Percentiles rank a stretch among this genome's conserved stretches.
These are phyloP conservation scores for Suillus tomentosus DNA, from an alignment of 768 basidiomycete genomes.

Conservation along the genomic window DNA sequence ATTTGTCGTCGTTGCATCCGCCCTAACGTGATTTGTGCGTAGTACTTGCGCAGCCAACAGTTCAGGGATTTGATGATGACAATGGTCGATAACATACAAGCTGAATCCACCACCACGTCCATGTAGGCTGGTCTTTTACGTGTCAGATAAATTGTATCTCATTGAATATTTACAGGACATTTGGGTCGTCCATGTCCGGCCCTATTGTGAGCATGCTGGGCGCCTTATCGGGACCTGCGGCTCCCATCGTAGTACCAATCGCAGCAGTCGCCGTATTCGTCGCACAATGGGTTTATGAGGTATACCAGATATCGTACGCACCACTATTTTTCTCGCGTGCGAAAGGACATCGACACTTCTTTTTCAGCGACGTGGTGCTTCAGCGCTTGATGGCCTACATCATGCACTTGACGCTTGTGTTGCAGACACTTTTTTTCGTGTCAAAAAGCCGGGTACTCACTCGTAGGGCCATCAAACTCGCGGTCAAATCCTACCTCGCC, in stretches of 20 bases:
- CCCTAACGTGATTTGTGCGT: too few species aligned
- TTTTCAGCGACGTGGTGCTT: constrained; percentile 10
- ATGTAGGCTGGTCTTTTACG: too few species aligned
- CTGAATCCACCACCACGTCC: too few species aligned
- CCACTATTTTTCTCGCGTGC: too few species aligned
- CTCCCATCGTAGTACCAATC: constrained; percentile 5
- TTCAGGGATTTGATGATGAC: too few species aligned
- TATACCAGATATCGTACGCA: constrained; percentile 2
- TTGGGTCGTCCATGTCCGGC: neutral
- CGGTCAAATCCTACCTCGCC: neutral
- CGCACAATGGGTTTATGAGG: neutral
- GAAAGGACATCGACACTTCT: neutral
- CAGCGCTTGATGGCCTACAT: constrained; percentile 28
- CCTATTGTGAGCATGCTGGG: neutral
- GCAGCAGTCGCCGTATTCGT: neutral
- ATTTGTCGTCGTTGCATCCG: too few species aligned
- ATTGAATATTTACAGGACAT: neutral
- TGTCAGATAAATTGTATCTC: neutral
- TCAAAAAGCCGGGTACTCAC: neutral
- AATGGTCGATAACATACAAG: too few species aligned
- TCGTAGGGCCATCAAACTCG: neutral
- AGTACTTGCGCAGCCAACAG: too few species aligned
- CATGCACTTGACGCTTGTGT: constrained; percentile 26
- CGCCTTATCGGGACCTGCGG: neutral
- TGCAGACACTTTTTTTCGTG: constrained; percentile 22